These are phyloP conservation scores for Eruca vesicaria DNA, from an alignment of 441 rosid genomes.

Conservation along the genomic window DNA sequence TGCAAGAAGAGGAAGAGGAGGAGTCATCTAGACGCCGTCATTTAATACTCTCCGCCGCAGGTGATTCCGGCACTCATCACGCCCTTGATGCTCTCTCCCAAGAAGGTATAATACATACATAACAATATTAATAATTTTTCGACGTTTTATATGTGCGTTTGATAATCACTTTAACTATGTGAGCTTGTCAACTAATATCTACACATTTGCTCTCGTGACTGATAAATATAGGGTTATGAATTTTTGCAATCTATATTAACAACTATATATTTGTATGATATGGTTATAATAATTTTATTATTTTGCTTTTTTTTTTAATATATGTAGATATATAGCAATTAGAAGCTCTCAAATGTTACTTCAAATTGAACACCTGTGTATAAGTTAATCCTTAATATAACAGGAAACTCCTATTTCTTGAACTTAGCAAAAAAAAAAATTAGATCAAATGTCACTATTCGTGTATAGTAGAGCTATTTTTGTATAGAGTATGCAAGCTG, in stretches of 20 bases:
- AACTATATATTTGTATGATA: too few species aligned
- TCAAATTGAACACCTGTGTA: not conserved
- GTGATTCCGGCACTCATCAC: constrained; percentile 46
- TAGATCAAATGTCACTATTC: not conserved
- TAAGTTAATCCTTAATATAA: not conserved
- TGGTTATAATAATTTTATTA: too few species aligned
- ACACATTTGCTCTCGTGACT: not conserved
- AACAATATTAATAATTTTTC: not conserved
- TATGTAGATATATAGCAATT: not conserved
- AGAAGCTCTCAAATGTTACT: not conserved
- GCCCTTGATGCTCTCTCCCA: constrained; percentile 90
- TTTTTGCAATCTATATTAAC: not conserved
- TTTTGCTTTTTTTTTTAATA: too few species aligned
- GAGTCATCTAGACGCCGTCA: constrained; percentile 62
- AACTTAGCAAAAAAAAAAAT: not conserved
- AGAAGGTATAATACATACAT: constrained; percentile 52
- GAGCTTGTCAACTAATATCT: not conserved
- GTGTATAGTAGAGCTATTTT: constrained; percentile 3
- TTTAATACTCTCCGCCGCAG: constrained; percentile 28
- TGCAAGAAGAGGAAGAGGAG: constrained; percentile 54
- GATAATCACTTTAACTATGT: not conserved
- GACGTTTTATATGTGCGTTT: not conserved
- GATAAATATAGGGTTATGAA: not conserved
- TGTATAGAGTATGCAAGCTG: not conserved
- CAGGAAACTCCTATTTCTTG: not conserved